Percentiles rank a stretch among this genome's conserved stretches.
phyloP scores from a whole-genome alignment of 164 flowering plant species.

The Litsea cubeba region DNA sequence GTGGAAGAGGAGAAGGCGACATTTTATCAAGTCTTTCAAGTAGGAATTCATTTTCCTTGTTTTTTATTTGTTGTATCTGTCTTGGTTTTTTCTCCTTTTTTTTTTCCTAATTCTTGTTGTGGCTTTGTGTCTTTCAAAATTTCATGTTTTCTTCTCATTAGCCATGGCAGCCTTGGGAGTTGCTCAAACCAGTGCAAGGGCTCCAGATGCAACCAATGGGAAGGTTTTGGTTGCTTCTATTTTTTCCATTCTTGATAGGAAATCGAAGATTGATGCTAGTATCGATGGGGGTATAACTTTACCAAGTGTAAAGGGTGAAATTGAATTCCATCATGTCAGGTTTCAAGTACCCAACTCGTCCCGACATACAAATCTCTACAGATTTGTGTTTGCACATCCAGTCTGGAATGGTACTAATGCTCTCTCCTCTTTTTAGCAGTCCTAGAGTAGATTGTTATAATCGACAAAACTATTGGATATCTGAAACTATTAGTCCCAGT shows the following conservation, averaged over 20 bases:
- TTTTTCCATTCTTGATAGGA: constrained; percentile 41
- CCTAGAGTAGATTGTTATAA: neutral
- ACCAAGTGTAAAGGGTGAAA: constrained; percentile 35
- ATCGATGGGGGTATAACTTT: constrained; percentile 33
- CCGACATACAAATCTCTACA: constrained; percentile 33
- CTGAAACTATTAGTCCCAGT: neutral
- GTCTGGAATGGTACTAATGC: constrained; percentile 36
- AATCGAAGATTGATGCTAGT: constrained; percentile 40
- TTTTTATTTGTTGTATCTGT: neutral
- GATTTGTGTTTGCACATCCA: constrained; percentile 37
- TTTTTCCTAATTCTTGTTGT: neutral
- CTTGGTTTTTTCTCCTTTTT: too few species aligned
- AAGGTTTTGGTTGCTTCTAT: constrained; percentile 38
- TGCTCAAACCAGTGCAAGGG: constrained; percentile 35
- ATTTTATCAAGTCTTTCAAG: constrained; percentile 12
- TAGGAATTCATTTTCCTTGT: neutral
- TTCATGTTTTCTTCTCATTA: constrained; percentile 63
- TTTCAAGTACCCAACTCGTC: constrained; percentile 50
- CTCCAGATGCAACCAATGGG: constrained; percentile 39
- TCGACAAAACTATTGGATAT: neutral
- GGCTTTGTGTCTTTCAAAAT: neutral
- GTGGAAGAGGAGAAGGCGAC: constrained; percentile 13
- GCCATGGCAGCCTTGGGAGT: constrained; percentile 46
- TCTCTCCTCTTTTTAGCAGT: neutral
- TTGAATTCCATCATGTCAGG: constrained; percentile 40